phyloP scores from a whole-genome alignment of 2,329 filamentous ascomycete species.

The Hymenotorrendiella dingleyae region DNA sequence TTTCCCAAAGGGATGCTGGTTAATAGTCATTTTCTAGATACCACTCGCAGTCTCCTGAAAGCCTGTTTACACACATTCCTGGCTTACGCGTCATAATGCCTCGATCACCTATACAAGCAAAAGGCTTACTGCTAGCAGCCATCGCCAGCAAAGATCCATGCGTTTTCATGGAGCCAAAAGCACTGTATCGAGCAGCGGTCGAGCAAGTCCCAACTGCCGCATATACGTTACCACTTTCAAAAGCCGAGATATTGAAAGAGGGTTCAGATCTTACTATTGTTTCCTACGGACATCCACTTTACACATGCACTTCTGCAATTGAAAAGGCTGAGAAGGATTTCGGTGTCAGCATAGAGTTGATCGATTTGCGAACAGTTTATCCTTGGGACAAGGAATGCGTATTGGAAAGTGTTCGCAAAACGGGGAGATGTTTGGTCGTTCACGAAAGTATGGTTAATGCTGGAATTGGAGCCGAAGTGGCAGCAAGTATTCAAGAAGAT shows the following conservation, averaged over 20 bases:
- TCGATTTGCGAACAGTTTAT: slow-evolving; percentile 66
- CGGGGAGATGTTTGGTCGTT: slow-evolving; percentile 62
- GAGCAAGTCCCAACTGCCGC: slow-evolving; percentile 66
- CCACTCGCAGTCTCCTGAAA: slow-evolving; percentile 67
- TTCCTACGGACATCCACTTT: slow-evolving; percentile 66
- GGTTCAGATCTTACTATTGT: slow-evolving; percentile 63
- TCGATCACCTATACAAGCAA: slow-evolving; percentile 64
- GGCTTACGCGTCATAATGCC: slow-evolving; percentile 66
- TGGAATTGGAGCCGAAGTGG: slow-evolving; percentile 66
- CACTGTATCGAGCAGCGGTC: slow-evolving; percentile 65
- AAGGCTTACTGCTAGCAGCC: slow-evolving; percentile 58
- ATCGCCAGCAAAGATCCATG: slow-evolving; percentile 64
- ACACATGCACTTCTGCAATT: slow-evolving; percentile 61
- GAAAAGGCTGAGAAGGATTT: slow-evolving; percentile 61
- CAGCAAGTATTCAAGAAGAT: slow-evolving; percentile 62
- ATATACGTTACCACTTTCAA: slow-evolving; percentile 62
- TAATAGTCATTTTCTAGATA: slow-evolving; percentile 38
- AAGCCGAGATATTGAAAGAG: slow-evolving; percentile 61
- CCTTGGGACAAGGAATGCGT: slow-evolving; percentile 66
- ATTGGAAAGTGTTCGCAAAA: slow-evolving; percentile 62
- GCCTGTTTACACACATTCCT: slow-evolving; percentile 65
- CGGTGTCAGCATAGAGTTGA: slow-evolving; percentile 60
- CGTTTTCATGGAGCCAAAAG: slow-evolving; percentile 71
- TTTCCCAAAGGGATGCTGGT: slow-evolving; percentile 12
- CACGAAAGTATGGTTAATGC: slow-evolving; percentile 73